phyloP scores from a whole-genome alignment of 1,284 basidiomycete genomes.

The Sutorius eximius region DNA sequence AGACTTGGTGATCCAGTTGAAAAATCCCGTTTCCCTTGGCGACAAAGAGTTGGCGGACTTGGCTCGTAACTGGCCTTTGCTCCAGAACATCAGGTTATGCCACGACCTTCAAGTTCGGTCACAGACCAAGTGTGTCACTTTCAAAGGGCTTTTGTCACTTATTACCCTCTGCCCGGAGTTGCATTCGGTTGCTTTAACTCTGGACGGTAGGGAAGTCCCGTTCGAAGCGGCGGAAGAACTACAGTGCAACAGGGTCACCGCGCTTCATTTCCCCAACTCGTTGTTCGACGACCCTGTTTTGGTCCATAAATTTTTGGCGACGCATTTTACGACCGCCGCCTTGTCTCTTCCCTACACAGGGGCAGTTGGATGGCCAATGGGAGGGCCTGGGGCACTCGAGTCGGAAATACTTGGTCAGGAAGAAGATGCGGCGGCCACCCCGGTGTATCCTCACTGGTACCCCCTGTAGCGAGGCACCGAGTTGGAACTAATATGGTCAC shows the following conservation, averaged over 20 bases:
- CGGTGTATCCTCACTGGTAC: too few species aligned
- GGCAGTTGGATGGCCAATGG: too few species aligned
- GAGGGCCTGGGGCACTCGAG: too few species aligned
- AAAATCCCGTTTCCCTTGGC: background rate
- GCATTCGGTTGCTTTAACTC: background rate
- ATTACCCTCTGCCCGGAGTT: background rate
- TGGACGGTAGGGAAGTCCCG: background rate
- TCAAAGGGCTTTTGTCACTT: background rate
- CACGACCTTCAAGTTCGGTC: too few species aligned
- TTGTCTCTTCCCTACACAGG: too few species aligned
- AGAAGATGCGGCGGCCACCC: too few species aligned
- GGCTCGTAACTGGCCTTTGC: background rate
- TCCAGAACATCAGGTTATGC: background rate
- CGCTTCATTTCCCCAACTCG: conserved; percentile 1
- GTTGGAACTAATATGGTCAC: too few species aligned
- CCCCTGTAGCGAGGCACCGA: too few species aligned
- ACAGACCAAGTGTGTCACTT: background rate
- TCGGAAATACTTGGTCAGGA: too few species aligned
- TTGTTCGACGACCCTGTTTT: background rate
- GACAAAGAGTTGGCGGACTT: background rate
- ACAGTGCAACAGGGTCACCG: background rate
- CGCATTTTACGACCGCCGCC: background rate
- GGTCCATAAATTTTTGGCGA: background rate
- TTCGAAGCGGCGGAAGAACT: too few species aligned
- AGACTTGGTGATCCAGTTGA: background rate